These are phyloP conservation scores for Aspergillus panamensis DNA, from an alignment of 495 filamentous ascomycete genomes.

Conservation along the genomic window DNA sequence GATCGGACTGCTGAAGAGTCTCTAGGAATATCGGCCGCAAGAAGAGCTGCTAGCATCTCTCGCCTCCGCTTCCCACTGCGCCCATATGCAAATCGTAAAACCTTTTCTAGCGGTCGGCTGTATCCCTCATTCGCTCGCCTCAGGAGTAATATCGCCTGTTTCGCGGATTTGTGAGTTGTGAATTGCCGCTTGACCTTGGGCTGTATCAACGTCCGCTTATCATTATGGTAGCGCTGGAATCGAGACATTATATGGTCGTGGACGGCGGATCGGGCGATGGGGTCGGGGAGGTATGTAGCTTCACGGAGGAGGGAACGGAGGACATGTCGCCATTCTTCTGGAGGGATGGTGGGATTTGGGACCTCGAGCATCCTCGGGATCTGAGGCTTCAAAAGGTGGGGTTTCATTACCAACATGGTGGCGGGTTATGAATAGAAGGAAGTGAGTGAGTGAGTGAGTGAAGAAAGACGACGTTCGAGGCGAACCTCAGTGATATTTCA, in stretches of 20 bases:
- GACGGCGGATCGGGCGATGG: conserved; percentile 59
- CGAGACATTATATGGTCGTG: conserved; percentile 53
- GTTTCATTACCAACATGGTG: too few relatives aligned
- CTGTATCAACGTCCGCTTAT: conserved; percentile 3
- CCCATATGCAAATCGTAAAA: conserved; percentile 70
- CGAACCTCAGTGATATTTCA: neutral
- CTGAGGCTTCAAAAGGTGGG: neutral
- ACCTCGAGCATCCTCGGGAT: neutral
- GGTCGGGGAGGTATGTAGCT: conserved; percentile 78
- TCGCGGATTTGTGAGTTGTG: conserved; percentile 26
- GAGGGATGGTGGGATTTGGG: neutral
- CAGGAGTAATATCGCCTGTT: conserved; percentile 35
- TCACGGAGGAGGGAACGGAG: conserved; percentile 80
- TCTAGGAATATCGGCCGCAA: conserved; percentile 34
- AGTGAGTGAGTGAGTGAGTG: too few relatives aligned
- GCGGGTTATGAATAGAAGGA: too few relatives aligned
- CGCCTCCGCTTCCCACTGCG: conserved; percentile 66
- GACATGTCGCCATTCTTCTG: conserved; percentile 54
- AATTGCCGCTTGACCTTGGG: conserved; percentile 15
- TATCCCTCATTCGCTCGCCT: conserved; percentile 65
- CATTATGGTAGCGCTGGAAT: conserved; percentile 43
- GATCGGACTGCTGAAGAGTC: conserved; percentile 27
- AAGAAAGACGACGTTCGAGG: too few relatives aligned
- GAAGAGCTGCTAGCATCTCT: conserved; percentile 52
- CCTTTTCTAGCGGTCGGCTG: conserved; percentile 52